Conservation (phyloP, 768 basidiomycete genomes). For the Leccinum variicolor region DNA sequence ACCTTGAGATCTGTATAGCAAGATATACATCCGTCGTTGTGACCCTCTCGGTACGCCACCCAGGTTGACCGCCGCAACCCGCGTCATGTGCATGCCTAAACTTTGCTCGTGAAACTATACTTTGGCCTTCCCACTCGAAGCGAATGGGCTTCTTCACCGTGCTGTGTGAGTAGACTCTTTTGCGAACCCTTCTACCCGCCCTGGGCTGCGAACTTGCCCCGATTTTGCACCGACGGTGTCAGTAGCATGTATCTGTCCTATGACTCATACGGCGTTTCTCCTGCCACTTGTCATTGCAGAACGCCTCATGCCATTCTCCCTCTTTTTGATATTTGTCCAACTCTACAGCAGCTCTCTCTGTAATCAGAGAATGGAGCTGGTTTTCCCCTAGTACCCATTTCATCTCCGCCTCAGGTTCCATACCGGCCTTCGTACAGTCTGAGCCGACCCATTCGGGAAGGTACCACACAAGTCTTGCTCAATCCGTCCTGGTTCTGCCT, state of each 20-base stretch:
- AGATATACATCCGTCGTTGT: not conserved
- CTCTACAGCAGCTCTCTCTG: conserved; percentile 1
- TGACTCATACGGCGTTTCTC: conserved; percentile 17
- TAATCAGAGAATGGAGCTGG: conserved; percentile 21
- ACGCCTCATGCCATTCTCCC: conserved; percentile 6
- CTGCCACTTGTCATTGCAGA: conserved; percentile 1
- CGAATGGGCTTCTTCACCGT: not conserved
- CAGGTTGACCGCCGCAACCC: not conserved
- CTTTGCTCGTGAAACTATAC: not conserved
- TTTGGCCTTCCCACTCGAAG: conserved; percentile 5
- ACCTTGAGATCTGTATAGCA: conserved; percentile 14
- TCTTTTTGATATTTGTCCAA: conserved; percentile 13
- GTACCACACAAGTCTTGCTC: conserved; percentile 8
- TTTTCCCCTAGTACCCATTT: conserved; percentile 14
- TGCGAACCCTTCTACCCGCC: conserved; percentile 8
- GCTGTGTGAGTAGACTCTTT: not conserved
- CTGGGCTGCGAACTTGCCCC: conserved; percentile 8
- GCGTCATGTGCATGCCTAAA: not conserved
- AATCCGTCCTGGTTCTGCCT: conserved; percentile 25
- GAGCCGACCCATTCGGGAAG: conserved; percentile 20
- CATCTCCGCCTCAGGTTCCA: conserved; percentile 29
- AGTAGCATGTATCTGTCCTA: conserved; percentile 1
- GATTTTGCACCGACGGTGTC: conserved; percentile 8
- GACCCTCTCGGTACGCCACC: conserved; percentile 9
- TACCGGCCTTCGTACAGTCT: not conserved